A percentile compares a stretch with the other conserved stretches of the same genome.
These are phyloP conservation scores for Harringtonia lauricola DNA, from an alignment of 2,329 filamentous ascomycete species.

Conservation along the genomic window DNA sequence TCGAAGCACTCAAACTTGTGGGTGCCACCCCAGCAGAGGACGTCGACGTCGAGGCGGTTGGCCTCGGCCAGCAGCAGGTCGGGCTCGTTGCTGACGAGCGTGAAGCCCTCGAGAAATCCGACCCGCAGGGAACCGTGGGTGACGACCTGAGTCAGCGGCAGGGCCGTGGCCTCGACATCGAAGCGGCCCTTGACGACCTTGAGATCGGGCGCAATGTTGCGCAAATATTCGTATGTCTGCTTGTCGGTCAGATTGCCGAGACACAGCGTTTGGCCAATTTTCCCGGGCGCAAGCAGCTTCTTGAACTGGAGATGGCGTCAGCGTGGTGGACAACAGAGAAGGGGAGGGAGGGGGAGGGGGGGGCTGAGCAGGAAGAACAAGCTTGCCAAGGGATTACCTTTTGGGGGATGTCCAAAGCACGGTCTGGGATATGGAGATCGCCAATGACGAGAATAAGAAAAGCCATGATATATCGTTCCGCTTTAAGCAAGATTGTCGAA, in stretches of 20 bases:
- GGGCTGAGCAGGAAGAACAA: not conserved
- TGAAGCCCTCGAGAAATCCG: slow-evolving; percentile 59
- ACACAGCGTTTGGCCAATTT: slow-evolving; percentile 73
- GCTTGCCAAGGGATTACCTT: slow-evolving; percentile 47
- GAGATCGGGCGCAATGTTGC: slow-evolving; percentile 60
- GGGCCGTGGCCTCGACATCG: slow-evolving; percentile 55
- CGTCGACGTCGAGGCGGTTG: slow-evolving; percentile 57
- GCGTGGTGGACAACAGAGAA: not conserved
- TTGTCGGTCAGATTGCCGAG: slow-evolving; percentile 73
- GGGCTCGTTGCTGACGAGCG: slow-evolving; percentile 54
- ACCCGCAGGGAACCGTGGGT: slow-evolving; percentile 55
- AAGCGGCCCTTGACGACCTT: slow-evolving; percentile 59
- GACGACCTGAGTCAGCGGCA: slow-evolving; percentile 55
- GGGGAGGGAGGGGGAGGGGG: not conserved
- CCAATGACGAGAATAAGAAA: slow-evolving; percentile 86
- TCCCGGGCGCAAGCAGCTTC: slow-evolving; percentile 72
- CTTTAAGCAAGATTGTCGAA: not conserved
- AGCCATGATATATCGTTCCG: slow-evolving; percentile 44
- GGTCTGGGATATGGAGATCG: slow-evolving; percentile 87
- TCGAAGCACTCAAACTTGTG: slow-evolving; percentile 61
- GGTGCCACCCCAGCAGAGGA: slow-evolving; percentile 58
- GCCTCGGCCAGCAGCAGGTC: slow-evolving; percentile 57
- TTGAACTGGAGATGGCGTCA: slow-evolving; percentile 50
- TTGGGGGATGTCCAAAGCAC: slow-evolving; percentile 79
- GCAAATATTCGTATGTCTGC: slow-evolving; percentile 70